Base-by-base conservation (phyloP, 192 early-diverging fungal species). In the Coemansia sp. region DNA sequence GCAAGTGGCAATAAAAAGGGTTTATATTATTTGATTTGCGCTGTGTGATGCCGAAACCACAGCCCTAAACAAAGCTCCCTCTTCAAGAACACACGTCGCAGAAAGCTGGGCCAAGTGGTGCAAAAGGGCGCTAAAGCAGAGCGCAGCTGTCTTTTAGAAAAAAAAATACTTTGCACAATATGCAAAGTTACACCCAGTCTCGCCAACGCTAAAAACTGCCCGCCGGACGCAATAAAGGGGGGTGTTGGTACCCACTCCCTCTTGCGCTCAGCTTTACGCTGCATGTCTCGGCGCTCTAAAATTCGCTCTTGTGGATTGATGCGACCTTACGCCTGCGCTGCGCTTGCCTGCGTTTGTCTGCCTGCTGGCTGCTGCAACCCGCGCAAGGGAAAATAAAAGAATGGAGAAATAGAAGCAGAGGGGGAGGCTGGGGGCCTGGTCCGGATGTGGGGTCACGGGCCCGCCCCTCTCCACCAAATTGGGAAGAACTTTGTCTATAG, bases 281-380 rank as follows among this genome's bases (percentile, higher is more conserved):
- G 42, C 42, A 45, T 45, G 42, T 45, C 42, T 14, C 42, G 42
- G 42, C 42, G 42, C 42, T 45, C 42, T 45, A 45, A 38, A 45
- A 45, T 45, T 34, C 56, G 51, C 62, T 38, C 52, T 61, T 61
- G 34, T 61, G 10, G 50, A 22, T 54, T 64, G 50, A 45, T 64
- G 48, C 62, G 42, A 5, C 54, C 25, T 38, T 25, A 34, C 31
- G 31, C 50, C 51, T 14, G 17, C 34, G 20, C 60, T 45, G 22
- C 18, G 22, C 42, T 62, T 25, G 58, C 58, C 20, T 48, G 12
- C 45, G 18, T 33, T 34, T 54, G 20, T 38, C 33, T 54, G 17
- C 62, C 32, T 64, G 62, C 50, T 54, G 33, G 49, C 52, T 50
- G 50, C 30, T 55, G 56, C 56, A 58, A 58, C 56, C 56, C 32